phyloP scores from a whole-genome alignment of 2,329 filamentous ascomycete species.

The Myrmaecium sp. region DNA sequence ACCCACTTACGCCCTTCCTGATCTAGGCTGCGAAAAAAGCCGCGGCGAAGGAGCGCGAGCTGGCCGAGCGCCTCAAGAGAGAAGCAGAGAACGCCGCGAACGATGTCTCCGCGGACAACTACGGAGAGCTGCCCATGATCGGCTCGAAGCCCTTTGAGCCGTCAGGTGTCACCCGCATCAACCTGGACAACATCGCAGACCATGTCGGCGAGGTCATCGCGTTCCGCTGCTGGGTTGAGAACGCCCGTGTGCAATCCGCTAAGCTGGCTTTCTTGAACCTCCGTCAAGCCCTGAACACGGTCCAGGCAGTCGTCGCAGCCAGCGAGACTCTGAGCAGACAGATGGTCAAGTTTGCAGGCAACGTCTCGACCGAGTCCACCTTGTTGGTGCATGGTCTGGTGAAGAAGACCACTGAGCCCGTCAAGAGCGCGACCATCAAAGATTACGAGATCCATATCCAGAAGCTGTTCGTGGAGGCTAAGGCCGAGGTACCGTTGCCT shows the following conservation, averaged over 20 bases:
- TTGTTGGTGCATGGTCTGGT: constrained; percentile 67
- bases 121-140: constrained; percentile 50
- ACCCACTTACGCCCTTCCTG: not conserved
- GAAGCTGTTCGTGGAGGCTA: constrained; percentile 64
- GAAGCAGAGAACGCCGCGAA: constrained; percentile 50
- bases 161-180: constrained; percentile 36
- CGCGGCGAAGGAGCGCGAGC: constrained; percentile 32
- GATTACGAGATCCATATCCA: constrained; percentile 75
- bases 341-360: constrained; percentile 86
- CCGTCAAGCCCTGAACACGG: constrained; percentile 54
- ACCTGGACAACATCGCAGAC: constrained; percentile 31
- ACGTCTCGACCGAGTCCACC: constrained; percentile 62
- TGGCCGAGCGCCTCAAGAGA: constrained; percentile 28
- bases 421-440: constrained; percentile 72
- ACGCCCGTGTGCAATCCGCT: constrained; percentile 71
- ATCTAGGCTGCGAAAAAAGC: constrained; percentile 23
- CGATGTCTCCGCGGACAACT: constrained; percentile 57
- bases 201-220: constrained; percentile 37
- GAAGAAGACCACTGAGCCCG: constrained; percentile 66
- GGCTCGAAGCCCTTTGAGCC: constrained; percentile 35
- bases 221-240: constrained; percentile 70
- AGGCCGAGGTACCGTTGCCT: constrained; percentile 42
- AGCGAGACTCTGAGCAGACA: constrained; percentile 50
- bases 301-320: constrained; percentile 64
- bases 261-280: constrained; percentile 87